phyloP scores from a whole-genome alignment of 2,329 filamentous ascomycete genomes.

The Fusarium falciforme region DNA sequence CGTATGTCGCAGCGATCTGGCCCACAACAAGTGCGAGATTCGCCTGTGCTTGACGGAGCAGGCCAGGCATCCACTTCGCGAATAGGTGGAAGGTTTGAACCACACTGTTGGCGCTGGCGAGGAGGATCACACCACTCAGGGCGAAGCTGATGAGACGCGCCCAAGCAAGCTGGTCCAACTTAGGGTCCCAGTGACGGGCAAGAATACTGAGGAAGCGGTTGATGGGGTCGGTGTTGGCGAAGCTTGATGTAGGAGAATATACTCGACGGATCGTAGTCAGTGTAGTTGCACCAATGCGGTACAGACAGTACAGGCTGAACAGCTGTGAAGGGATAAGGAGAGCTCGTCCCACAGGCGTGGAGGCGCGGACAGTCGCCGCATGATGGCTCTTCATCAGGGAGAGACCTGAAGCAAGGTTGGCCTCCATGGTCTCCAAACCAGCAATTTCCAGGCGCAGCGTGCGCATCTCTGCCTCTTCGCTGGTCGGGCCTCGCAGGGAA shows the following conservation, averaged over 20 bases:
- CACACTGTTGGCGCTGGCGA: conserved; percentile 83
- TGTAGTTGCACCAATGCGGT: conserved; percentile 80
- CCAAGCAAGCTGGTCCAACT: conserved; percentile 85
- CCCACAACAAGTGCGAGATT: conserved; percentile 83
- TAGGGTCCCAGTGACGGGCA: conserved; percentile 85
- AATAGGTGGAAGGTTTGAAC: conserved; percentile 89
- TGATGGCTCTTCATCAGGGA: conserved; percentile 71
- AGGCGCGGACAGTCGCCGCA: conserved; percentile 72
- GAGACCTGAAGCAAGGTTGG: conserved; percentile 74
- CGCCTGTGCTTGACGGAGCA: conserved; percentile 80
- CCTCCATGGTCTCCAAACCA: conserved; percentile 83
- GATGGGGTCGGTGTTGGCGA: conserved; percentile 82
- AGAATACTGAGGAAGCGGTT: conserved; percentile 84
- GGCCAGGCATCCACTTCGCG: conserved; percentile 75
- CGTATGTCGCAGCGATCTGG: conserved; percentile 86
- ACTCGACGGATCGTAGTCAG: conserved; percentile 74
- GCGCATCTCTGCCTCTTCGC: conserved; percentile 70
- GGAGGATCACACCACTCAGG: conserved; percentile 83
- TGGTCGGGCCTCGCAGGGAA: conserved; percentile 72
- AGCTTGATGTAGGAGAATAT: conserved; percentile 56
- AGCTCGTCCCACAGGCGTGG: conserved; percentile 74
- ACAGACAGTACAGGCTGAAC: conserved; percentile 87
- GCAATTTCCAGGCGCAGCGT: conserved; percentile 79
- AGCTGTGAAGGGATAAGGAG: conserved; percentile 71
- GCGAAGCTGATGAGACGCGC: conserved; percentile 87